Base-by-base conservation (phyloP, 192 early-diverging fungal species). In the Dissophora ornata region DNA sequence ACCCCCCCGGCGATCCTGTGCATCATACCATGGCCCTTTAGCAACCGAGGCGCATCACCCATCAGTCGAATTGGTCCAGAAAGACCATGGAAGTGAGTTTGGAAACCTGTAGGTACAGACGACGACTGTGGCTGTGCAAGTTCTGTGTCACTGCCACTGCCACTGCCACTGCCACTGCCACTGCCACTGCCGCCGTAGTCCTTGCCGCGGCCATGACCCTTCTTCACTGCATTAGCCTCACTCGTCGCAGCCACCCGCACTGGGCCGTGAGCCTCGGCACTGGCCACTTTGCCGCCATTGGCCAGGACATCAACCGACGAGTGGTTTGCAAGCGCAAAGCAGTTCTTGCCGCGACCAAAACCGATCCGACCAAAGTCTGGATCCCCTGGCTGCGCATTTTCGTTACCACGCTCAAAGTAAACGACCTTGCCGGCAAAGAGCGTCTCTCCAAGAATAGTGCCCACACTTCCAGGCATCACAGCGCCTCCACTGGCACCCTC, bases 381-480 rank as follows among this genome's bases (percentile, higher is more conserved):
- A 25, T 67, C 73, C 0, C 59, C 73, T 5, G 65, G 59, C 3
- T 48, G 5, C 0, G 64, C 73, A 3, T 62, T 26, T 15, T 77
- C 64, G 10, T 67, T 59, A 5, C 71, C 71, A 3, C 63, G 71
- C 11, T 75, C 71, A 54, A 75, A 75, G 28, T 61, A 75, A 34
- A 75, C 71, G 0, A 67, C 50, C 28, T 75, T 75, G 16, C 63
- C 71, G 7, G 63, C 5, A 54, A 75, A 75, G 6, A 75, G 50
- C 3, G 71, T 75, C 52, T 75, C 71, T 25, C 71, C 71, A 0
- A 75, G 48, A n/a, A 75, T 75, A 2, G 71, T 75, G 16, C 71
- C 71, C 0, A 75, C 71, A 32, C 63, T 61, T 1, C 71, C 71
- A 0, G 71, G 71, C 33, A 75, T 48, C 26, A 75, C 62, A 6